Conservation (phyloP, 2,329 filamentous ascomycete genomes). For the Diaporthe destruens region DNA sequence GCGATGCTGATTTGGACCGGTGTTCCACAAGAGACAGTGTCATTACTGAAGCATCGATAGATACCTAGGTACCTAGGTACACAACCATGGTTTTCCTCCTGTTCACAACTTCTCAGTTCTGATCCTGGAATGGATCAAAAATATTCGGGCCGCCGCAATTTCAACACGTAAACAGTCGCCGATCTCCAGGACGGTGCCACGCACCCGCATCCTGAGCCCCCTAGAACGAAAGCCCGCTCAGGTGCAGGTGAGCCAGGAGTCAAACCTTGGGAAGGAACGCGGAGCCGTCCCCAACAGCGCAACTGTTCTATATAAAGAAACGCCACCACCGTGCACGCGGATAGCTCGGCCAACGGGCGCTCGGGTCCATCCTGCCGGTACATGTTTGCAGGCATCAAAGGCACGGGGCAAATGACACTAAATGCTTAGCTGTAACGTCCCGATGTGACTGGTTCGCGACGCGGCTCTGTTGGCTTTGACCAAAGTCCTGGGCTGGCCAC, state of each 20-base stretch:
- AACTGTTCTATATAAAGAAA: constrained; percentile 24
- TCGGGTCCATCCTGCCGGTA: constrained; percentile 29
- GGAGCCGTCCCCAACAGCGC: background rate
- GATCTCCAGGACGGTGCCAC: background rate
- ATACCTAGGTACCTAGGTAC: too few relatives aligned
- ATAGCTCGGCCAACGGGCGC: background rate
- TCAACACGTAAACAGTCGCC: background rate
- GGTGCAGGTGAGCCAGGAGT: background rate
- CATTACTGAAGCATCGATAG: too few relatives aligned
- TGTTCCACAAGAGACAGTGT: too few relatives aligned
- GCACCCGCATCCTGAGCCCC: background rate
- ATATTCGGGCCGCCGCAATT: background rate
- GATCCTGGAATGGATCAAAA: background rate
- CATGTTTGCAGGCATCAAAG: constrained; percentile 12
- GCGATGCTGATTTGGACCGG: too few relatives aligned
- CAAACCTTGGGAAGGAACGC: background rate
- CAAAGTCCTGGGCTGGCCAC: background rate
- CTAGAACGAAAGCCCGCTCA: background rate
- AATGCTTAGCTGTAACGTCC: constrained; percentile 25
- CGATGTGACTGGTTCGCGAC: constrained; percentile 17
- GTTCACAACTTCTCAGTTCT: background rate
- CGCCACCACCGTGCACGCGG: background rate
- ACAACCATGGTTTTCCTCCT: too few relatives aligned
- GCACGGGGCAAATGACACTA: constrained; percentile 12
- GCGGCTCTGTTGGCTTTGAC: background rate